Conservation (phyloP, 2,329 filamentous ascomycete genomes). For the Lachnellula arida region DNA sequence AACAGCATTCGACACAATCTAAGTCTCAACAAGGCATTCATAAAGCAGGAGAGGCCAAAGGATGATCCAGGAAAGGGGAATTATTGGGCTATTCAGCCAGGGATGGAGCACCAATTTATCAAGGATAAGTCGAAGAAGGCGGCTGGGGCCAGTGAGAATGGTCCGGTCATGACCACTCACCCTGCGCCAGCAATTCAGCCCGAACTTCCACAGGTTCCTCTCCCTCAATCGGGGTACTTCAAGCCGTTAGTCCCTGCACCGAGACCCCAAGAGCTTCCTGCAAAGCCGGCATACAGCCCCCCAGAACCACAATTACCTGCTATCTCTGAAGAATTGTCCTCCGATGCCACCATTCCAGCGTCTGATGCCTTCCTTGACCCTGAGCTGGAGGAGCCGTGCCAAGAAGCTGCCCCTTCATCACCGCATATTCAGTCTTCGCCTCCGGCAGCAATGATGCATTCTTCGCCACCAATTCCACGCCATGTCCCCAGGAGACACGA, state of each 20-base stretch:
- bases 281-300: constrained; percentile 16
- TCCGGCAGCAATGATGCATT: constrained; percentile 67
- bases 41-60: constrained; percentile 93
- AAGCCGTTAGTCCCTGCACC: constrained; percentile 25
- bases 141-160: constrained; percentile 50
- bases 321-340: constrained; percentile 55
- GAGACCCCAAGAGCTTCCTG: constrained; percentile 19
- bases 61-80: constrained; percentile 97
- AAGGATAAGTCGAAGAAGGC: constrained; percentile 75
- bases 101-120: constrained; percentile 83
- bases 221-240: constrained; percentile 19
- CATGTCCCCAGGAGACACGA: constrained; percentile 54
- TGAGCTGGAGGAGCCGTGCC: constrained; percentile 48
- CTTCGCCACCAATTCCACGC: constrained; percentile 78
- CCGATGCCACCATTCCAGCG: constrained; percentile 71
- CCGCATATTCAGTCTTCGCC: constrained; percentile 64
- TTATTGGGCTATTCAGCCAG: constrained; percentile 92
- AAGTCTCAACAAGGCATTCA: constrained; percentile 92
- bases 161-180: constrained; percentile 26
- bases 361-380: constrained; percentile 55
- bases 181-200: constrained; percentile 14
- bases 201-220: constrained; percentile 5
- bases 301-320: constrained; percentile 21
- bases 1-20: constrained; percentile 99
- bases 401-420: constrained; percentile 23